phyloP scores from a whole-genome alignment of 495 filamentous ascomycete species.

The Durotheca rogersii region DNA sequence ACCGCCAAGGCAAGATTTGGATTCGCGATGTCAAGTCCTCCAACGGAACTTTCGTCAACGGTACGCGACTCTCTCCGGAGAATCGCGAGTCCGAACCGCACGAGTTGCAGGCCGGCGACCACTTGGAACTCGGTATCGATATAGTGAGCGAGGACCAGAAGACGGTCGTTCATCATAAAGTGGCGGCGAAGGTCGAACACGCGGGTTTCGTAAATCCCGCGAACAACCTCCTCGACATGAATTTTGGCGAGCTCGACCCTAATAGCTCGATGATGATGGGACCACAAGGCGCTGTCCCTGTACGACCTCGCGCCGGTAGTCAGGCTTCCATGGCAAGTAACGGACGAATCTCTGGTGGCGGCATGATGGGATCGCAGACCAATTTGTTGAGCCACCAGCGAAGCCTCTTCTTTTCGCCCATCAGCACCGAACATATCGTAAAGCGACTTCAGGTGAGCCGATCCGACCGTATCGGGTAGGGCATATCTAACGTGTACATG shows the following conservation, averaged over 20 bases:
- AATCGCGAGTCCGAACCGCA: slow-evolving; percentile 94
- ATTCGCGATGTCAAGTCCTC: slow-evolving; percentile 98
- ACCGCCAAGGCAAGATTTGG: slow-evolving; percentile 84
- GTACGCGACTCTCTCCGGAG: slow-evolving; percentile 82
- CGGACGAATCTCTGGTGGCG: slow-evolving; percentile 47
- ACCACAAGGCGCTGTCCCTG: slow-evolving; percentile 49
- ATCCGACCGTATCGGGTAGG: slow-evolving; percentile 10
- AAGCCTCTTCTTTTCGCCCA: slow-evolving; percentile 76
- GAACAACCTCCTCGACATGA: slow-evolving; percentile 79
- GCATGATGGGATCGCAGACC: slow-evolving; percentile 57
- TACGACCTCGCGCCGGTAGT: slow-evolving; percentile 68
- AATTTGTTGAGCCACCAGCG: slow-evolving; percentile 44
- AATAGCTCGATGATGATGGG: slow-evolving; percentile 62
- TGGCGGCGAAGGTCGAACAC: slow-evolving; percentile 93
- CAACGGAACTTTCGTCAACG: slow-evolving; percentile 97
- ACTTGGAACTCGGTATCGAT: slow-evolving; percentile 92
- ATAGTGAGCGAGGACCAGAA: slow-evolving; percentile 98
- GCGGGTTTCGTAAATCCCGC: slow-evolving; percentile 70
- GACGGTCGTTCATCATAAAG: slow-evolving; percentile 96
- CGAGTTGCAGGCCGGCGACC: slow-evolving; percentile 82
- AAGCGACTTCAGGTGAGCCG: slow-evolving; percentile 84
- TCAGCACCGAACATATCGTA: slow-evolving; percentile 92
- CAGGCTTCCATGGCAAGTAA: slow-evolving; percentile 66
- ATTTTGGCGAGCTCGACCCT: slow-evolving; percentile 83
- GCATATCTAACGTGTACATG: slow-evolving; percentile 8